A percentile compares a stretch with the other conserved stretches of the same genome.
Evolutionary conservation across 768 basidiomycete species (phyloP).

Genomic region (Asterophora parasitica): DNA sequence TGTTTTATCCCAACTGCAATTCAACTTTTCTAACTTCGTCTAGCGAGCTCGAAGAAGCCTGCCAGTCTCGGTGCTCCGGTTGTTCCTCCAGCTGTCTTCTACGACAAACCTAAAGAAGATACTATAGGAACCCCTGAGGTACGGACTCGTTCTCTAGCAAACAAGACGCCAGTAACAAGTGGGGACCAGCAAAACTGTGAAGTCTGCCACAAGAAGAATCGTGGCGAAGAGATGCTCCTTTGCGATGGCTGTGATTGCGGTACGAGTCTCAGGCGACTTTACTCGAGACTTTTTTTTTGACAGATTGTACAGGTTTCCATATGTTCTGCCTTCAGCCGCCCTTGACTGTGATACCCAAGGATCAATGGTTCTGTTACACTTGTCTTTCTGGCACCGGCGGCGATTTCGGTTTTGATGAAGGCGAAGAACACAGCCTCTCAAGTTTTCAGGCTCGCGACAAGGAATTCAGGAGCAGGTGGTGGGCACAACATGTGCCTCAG

Average conservation of each 20-base stretch:
- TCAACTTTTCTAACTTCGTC: conserved; percentile 9
- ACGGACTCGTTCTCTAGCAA: conserved; percentile 27
- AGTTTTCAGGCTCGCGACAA: conserved; percentile 89
- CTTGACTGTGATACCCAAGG: conserved; percentile 76
- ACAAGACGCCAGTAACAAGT: conserved; percentile 20
- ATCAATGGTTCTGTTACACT: conserved; percentile 93
- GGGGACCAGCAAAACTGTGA: conserved; percentile 76
- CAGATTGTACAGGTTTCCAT: conserved; percentile 71
- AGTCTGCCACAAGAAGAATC: conserved; percentile 85
- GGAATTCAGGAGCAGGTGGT: conserved; percentile 89
- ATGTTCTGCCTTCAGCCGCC: conserved; percentile 97
- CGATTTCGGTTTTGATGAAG: conserved; percentile 98
- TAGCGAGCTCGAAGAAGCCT: conserved; percentile 35
- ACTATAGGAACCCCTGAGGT: conserved; percentile 51
- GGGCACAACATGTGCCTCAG: conserved; percentile 66
- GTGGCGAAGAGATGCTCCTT: conserved; percentile 87
- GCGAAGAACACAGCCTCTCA: conserved; percentile 89
- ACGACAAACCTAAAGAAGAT: conserved; percentile 40
- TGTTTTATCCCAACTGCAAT: conserved; percentile 10
- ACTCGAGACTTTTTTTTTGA: conserved; percentile 12
- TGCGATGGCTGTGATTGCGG: conserved; percentile 45
- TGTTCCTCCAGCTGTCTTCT: conserved; percentile 42
- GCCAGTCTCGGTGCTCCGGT: conserved; percentile 23
- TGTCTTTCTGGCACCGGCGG: conserved; percentile 90
- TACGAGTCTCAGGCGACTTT: conserved; percentile 17